A percentile compares a stretch with the other conserved stretches of the same genome.
Evolutionary conservation across 2,329 filamentous ascomycete species (phyloP).

Genomic region (Cadophora gregata): DNA sequence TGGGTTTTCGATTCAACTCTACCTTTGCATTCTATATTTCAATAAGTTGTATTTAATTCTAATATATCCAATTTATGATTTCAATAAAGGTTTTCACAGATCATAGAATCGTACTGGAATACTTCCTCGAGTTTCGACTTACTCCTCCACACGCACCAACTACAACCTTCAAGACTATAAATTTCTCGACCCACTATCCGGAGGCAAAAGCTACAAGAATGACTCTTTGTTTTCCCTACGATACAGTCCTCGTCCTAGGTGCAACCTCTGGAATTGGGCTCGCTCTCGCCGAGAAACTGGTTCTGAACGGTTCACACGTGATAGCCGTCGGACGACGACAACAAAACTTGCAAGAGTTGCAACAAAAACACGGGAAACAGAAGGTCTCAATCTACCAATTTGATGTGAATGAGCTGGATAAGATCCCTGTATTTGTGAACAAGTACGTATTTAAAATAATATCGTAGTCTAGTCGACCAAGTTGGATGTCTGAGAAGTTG

Average conservation of each 20-base stretch:
- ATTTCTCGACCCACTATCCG: too few relatives aligned
- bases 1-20: neutral
- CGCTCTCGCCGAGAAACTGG: constrained; percentile 52
- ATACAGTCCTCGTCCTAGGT: constrained; percentile 49
- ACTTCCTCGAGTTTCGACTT: too few relatives aligned
- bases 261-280: constrained; percentile 60
- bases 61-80: too few relatives aligned
- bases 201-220: too few relatives aligned
- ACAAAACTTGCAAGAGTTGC: constrained; percentile 43
- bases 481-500: too few relatives aligned
- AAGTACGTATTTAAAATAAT: neutral
- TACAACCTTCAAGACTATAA: too few relatives aligned
- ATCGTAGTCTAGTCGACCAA: too few relatives aligned
- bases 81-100: too few relatives aligned
- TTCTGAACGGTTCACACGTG: constrained; percentile 56
- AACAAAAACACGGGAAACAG: neutral
- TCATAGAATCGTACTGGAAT: too few relatives aligned
- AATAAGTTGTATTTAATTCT: too few relatives aligned
- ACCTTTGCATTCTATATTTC: too few relatives aligned
- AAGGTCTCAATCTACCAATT: neutral
- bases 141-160: too few relatives aligned
- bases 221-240: neutral
- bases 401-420: neutral
- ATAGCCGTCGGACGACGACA: constrained; percentile 61
- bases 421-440: neutral